phyloP scores from a whole-genome alignment of 495 filamentous ascomycete genomes.

The Penicillium soppii region DNA sequence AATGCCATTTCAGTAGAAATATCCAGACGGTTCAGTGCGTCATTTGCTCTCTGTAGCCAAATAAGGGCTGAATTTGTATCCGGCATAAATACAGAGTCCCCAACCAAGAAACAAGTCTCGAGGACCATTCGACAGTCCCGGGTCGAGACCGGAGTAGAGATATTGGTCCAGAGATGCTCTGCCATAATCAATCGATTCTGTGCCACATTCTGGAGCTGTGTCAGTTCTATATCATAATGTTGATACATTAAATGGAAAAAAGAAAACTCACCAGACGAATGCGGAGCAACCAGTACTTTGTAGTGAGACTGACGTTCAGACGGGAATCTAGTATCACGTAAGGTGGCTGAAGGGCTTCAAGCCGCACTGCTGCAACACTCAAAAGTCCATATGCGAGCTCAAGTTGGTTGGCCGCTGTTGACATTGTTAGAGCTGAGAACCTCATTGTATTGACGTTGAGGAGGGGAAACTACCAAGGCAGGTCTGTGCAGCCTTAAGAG shows the following conservation, averaged over 20 bases:
- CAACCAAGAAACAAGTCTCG: slow-evolving; percentile 72
- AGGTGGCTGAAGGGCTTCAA: slow-evolving; percentile 51
- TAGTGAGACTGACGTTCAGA: slow-evolving; percentile 8
- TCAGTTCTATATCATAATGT: neutral
- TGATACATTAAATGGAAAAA: neutral
- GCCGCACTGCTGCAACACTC: slow-evolving; percentile 62
- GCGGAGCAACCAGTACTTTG: slow-evolving; percentile 69
- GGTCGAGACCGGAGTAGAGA: slow-evolving; percentile 32
- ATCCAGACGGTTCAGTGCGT: slow-evolving; percentile 44
- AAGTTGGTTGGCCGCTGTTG: slow-evolving; percentile 50
- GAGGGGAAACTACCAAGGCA: neutral
- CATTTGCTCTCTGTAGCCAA: slow-evolving; percentile 74
- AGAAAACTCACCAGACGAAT: slow-evolving; percentile 57
- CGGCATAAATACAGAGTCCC: slow-evolving; percentile 54
- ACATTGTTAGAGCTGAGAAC: slow-evolving; percentile 15
- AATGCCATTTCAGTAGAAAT: neutral
- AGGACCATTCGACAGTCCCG: slow-evolving; percentile 57
- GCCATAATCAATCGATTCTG: slow-evolving; percentile 71
- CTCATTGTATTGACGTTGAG: neutral
- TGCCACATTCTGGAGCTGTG: slow-evolving; percentile 60
- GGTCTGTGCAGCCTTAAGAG: slow-evolving; percentile 56
- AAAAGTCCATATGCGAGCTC: slow-evolving; percentile 57
- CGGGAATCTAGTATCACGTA: slow-evolving; percentile 13
- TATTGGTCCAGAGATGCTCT: slow-evolving; percentile 71
- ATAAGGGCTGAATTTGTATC: slow-evolving; percentile 57